These are phyloP conservation scores for Heliophila coronopifolia DNA, from an alignment of 441 rosid genomes.

Conservation along the genomic window DNA sequence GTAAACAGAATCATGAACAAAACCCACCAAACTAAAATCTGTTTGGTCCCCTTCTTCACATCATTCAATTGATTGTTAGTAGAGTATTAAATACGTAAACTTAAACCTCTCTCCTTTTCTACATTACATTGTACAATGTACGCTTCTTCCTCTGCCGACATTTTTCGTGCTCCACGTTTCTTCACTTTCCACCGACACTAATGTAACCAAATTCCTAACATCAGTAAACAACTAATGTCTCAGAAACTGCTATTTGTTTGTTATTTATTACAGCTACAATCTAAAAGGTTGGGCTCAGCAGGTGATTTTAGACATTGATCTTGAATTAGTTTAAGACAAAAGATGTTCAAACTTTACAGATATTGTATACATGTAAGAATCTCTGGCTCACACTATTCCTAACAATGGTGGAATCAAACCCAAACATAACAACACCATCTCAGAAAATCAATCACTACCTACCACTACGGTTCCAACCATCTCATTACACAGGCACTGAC, in stretches of 20 bases:
- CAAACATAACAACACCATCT: conserved; percentile 21
- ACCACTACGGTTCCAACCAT: conserved; percentile 30
- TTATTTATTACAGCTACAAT: conserved; percentile 8
- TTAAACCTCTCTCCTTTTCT: conserved; percentile 10
- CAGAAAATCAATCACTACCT: conserved; percentile 23
- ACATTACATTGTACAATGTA: neutral
- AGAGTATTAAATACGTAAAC: no score
- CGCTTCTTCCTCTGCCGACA: conserved; percentile 28
- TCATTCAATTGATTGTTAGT: conserved; percentile 15
- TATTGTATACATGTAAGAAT: conserved; percentile 28
- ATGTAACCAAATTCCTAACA: neutral
- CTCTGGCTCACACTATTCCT: conserved; percentile 25
- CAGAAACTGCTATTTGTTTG: conserved; percentile 13
- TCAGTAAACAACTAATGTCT: conserved; percentile 3
- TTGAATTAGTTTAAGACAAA: conserved; percentile 20
- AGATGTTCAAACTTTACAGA: conserved; percentile 29
- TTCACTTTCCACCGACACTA: conserved; percentile 26
- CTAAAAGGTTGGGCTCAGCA: conserved; percentile 5
- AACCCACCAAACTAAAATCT: conserved; percentile 12
- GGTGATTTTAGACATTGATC: conserved; percentile 10
- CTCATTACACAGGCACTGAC: conserved; percentile 29
- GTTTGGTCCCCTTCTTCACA: conserved; percentile 24
- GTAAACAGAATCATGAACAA: conserved; percentile 25
- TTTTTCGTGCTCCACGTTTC: conserved; percentile 14
- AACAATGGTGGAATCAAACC: conserved; percentile 25